phyloP scores from a whole-genome alignment of 1,284 basidiomycete genomes.

The Marasmius sp. region DNA sequence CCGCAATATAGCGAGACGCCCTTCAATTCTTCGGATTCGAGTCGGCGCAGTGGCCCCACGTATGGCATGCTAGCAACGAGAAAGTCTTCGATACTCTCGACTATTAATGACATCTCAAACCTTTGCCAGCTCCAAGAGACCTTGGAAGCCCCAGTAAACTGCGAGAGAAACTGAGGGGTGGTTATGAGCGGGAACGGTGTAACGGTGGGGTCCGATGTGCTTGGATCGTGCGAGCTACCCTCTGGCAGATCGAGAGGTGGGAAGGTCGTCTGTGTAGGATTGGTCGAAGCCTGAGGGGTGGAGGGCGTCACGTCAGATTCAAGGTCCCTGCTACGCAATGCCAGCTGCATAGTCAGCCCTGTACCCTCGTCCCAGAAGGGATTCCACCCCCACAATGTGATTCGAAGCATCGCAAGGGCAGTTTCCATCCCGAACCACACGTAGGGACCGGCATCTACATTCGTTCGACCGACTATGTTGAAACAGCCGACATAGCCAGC shows the following conservation, averaged over 20 bases:
- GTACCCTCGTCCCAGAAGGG: background rate
- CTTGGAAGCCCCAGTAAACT: background rate
- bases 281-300: background rate
- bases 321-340: background rate
- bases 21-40: background rate
- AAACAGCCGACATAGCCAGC: conserved; percentile 1
- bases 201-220: background rate
- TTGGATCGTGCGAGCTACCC: too few relatives aligned
- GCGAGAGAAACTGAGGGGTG: background rate
- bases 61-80: background rate
- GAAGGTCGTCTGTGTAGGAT: background rate
- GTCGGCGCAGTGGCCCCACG: background rate
- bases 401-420: background rate
- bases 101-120: background rate
- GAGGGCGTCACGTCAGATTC: background rate
- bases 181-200: background rate
- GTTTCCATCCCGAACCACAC: background rate
- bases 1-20: background rate
- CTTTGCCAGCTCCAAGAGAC: background rate
- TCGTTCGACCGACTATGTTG: background rate
- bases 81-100: background rate
- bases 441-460: background rate
- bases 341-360: background rate
- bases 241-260: background rate
- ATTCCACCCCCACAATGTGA: background rate